These are phyloP conservation scores for Zygoascus sp. DNA, from an alignment of 1,139 yeast species.

Conservation along the genomic window DNA sequence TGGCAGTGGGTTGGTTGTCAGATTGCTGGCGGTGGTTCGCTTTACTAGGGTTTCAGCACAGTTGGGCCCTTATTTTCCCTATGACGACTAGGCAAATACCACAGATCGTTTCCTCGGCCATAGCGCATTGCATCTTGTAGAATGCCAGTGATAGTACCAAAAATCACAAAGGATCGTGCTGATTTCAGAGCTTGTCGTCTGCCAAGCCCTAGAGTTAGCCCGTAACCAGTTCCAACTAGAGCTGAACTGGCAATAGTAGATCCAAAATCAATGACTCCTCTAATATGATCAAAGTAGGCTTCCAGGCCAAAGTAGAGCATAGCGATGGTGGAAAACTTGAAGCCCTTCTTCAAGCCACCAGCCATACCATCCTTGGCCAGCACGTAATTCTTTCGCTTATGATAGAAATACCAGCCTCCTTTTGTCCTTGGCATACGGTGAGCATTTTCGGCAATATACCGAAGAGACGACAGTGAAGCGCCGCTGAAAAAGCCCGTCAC, in stretches of 20 bases:
- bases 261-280: conserved; percentile 56
- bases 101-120: conserved; percentile 55
- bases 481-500: conserved; percentile 63
- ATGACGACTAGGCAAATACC: conserved; percentile 45
- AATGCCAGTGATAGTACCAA: conserved; percentile 60
- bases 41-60: too few relatives aligned
- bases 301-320: conserved; percentile 58
- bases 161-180: conserved; percentile 48
- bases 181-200: conserved; percentile 46
- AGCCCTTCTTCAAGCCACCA: conserved; percentile 42
- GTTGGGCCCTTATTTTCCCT: too few relatives aligned
- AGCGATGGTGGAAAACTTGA: conserved; percentile 47
- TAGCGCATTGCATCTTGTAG: conserved; percentile 60
- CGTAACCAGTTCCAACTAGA: conserved; percentile 50
- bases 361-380: conserved; percentile 54
- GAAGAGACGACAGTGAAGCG: conserved; percentile 50
- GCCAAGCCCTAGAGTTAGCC: conserved; percentile 42
- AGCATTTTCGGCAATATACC: conserved; percentile 74
- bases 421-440: conserved; percentile 73
- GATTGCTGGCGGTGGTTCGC: too few relatives aligned
- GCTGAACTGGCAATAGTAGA: conserved; percentile 58
- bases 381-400: conserved; percentile 76
- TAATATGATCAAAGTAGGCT: conserved; percentile 50
- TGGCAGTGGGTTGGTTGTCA: too few relatives aligned
- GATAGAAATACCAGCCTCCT: conserved; percentile 89